Conservation (phyloP, 345 rosid genomes). For the Diplotaxis tenuifolia region DNA sequence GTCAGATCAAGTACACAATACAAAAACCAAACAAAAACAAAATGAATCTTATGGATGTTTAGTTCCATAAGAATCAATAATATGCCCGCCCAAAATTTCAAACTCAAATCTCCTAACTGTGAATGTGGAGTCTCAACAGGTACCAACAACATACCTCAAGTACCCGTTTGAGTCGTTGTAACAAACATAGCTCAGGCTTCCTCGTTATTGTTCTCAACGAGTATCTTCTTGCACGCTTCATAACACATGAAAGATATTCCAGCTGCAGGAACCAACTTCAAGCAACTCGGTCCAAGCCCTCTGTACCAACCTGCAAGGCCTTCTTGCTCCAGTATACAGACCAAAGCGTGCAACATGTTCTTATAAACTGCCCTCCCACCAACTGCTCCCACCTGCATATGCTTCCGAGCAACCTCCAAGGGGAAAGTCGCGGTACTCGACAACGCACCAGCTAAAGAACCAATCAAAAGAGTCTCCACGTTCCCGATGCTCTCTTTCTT, state of each 20-base stretch:
- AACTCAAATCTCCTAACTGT: slow-evolving; percentile 5
- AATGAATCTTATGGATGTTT: slow-evolving; percentile 24
- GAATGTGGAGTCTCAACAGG: slow-evolving; percentile 20
- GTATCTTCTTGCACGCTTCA: slow-evolving; percentile 84
- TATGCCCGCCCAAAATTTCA: slow-evolving; percentile 19
- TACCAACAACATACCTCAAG: too few species aligned
- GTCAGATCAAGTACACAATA: neutral
- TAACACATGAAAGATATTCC: slow-evolving; percentile 99
- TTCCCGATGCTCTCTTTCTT: slow-evolving; percentile 83
- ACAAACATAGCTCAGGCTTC: slow-evolving; percentile 35
- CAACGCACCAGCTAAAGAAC: slow-evolving; percentile 80
- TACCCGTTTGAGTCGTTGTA: slow-evolving; percentile 5
- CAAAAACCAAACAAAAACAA: slow-evolving; percentile 4
- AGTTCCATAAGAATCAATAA: slow-evolving; percentile 23
- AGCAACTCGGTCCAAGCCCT: slow-evolving; percentile 89
- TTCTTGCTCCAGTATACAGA: slow-evolving; percentile 75
- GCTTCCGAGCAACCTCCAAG: slow-evolving; percentile 91
- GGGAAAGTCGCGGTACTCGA: slow-evolving; percentile 92
- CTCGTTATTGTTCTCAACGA: slow-evolving; percentile 58
- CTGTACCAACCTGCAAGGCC: slow-evolving; percentile 74
- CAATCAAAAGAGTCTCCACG: slow-evolving; percentile 77
- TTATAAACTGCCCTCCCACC: slow-evolving; percentile 80
- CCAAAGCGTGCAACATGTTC: slow-evolving; percentile 77
- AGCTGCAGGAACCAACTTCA: slow-evolving; percentile 93
- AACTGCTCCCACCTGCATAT: slow-evolving; percentile 92